Percentiles rank a stretch among this genome's conserved stretches.
These are phyloP conservation scores for Xylariaceae sp. DNA, from an alignment of 2,329 filamentous ascomycete species.

Conservation along the genomic window DNA sequence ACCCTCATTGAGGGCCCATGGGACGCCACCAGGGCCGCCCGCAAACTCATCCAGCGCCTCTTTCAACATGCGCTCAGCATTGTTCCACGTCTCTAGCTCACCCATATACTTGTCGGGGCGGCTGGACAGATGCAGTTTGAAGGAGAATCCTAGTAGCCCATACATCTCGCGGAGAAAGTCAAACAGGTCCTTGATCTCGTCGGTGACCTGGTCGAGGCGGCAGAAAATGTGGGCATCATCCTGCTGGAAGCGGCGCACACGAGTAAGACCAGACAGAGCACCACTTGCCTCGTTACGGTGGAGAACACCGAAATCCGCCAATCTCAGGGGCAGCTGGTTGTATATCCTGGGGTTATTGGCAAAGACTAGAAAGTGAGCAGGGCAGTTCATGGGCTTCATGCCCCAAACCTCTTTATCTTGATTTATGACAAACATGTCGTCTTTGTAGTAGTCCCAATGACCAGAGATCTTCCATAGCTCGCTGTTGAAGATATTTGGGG, in stretches of 20 bases:
- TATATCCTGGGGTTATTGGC: constrained; percentile 70
- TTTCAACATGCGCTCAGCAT: constrained; percentile 76
- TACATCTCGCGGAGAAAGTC: constrained; percentile 68
- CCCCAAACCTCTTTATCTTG: constrained; percentile 66
- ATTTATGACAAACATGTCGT: constrained; percentile 65
- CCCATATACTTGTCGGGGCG: constrained; percentile 85
- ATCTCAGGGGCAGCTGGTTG: constrained; percentile 75
- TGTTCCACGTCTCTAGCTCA: constrained; percentile 79
- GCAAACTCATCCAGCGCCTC: constrained; percentile 76
- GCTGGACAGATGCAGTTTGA: constrained; percentile 93
- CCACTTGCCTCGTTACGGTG: constrained; percentile 84
- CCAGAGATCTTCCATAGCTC: constrained; percentile 92
- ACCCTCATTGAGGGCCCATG: constrained; percentile 89
- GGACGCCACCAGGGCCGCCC: constrained; percentile 47
- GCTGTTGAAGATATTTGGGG: constrained; percentile 94
- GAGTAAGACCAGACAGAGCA: constrained; percentile 74
- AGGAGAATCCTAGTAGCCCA: constrained; percentile 80
- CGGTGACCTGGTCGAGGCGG: constrained; percentile 42
- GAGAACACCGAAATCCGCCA: constrained; percentile 81
- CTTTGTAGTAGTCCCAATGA: constrained; percentile 90
- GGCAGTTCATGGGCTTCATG: constrained; percentile 91
- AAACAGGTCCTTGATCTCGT: constrained; percentile 51
- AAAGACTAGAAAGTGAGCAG: constrained; percentile 83
- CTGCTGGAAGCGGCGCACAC: constrained; percentile 83
- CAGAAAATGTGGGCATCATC: constrained; percentile 93